These are phyloP conservation scores for Lobosporangium transversale DNA, from an alignment of 192 early-diverging fungal species.

Conservation along the genomic window DNA sequence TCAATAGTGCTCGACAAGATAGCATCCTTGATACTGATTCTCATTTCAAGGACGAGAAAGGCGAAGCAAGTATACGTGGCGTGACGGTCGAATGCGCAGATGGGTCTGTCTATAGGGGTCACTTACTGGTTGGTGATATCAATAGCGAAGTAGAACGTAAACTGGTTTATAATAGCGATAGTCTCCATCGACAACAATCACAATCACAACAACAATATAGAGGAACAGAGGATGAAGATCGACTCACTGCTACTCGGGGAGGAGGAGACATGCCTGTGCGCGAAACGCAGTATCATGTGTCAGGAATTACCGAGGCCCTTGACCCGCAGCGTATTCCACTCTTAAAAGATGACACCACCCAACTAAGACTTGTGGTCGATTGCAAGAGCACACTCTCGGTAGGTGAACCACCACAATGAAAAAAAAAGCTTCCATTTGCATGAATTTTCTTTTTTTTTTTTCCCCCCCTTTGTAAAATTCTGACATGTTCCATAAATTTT, in stretches of 20 bases:
- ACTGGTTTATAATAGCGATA: neutral
- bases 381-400: constrained; percentile 28
- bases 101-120: constrained; percentile 26
- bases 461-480: neutral
- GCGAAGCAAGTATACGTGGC: constrained; percentile 21
- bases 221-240: too few relatives aligned
- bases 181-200: neutral
- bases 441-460: neutral
- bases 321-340: constrained; percentile 44
- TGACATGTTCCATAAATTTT: neutral
- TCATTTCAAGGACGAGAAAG: constrained; percentile 12
- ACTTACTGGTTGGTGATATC: constrained; percentile 30
- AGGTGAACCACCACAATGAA: too few relatives aligned
- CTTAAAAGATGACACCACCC: constrained; percentile 38
- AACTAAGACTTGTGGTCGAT: constrained; percentile 31
- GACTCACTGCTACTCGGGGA: too few relatives aligned
- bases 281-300: constrained; percentile 32
- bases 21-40: constrained; percentile 22
- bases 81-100: constrained; percentile 38
- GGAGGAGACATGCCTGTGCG: too few relatives aligned
- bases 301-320: constrained; percentile 38
- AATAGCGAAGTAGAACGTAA: constrained; percentile 17
- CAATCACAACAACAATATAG: neutral
- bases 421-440: neutral
- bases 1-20: constrained; percentile 5